Percentiles rank a stretch among this genome's conserved stretches.
Conservation (phyloP, 139 green algal species). For the Chara braunii region DNA sequence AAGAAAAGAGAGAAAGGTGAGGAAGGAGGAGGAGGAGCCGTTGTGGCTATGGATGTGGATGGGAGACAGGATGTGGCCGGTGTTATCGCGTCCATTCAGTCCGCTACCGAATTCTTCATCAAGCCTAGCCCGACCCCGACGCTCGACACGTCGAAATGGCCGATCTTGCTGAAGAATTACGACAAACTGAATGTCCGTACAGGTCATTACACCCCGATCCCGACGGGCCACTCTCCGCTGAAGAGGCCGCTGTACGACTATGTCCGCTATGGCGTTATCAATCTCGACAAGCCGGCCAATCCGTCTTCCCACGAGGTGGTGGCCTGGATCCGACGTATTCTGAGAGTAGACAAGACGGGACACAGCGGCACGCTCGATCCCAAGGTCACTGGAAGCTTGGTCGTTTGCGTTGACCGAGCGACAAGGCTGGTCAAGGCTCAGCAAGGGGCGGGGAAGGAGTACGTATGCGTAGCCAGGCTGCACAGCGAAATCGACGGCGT, state of each 20-base stretch:
- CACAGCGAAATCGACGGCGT: slow-evolving; percentile 60
- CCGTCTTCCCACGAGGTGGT: slow-evolving; percentile 95
- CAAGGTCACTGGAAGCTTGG: slow-evolving; percentile 90
- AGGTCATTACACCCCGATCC: slow-evolving; percentile 97
- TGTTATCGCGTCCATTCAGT: background rate
- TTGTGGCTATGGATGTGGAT: background rate
- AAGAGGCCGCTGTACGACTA: slow-evolving; percentile 83
- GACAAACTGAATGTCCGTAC: slow-evolving; percentile 72
- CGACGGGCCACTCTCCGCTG: slow-evolving; percentile 79
- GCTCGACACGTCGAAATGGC: slow-evolving; percentile 91
- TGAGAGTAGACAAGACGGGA: slow-evolving; percentile 97
- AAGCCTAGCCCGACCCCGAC: slow-evolving; percentile 52
- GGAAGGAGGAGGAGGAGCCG: background rate
- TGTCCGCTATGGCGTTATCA: slow-evolving; percentile 90
- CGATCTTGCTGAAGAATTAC: slow-evolving; percentile 83
- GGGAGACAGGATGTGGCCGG: background rate
- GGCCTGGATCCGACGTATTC: slow-evolving; percentile 90
- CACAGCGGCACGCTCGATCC: slow-evolving; percentile 94
- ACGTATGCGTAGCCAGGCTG: slow-evolving; percentile 80
- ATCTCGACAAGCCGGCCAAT: slow-evolving; percentile 97
- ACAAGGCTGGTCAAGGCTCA: slow-evolving; percentile 97
- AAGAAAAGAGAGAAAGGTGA: slow-evolving; percentile 4
- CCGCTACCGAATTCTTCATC: slow-evolving; percentile 50
- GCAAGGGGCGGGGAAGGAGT: slow-evolving; percentile 97
- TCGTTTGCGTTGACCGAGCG: slow-evolving; percentile 95